phyloP scores from a whole-genome alignment of 495 filamentous ascomycete genomes.

The Tetracladium setigerum region DNA sequence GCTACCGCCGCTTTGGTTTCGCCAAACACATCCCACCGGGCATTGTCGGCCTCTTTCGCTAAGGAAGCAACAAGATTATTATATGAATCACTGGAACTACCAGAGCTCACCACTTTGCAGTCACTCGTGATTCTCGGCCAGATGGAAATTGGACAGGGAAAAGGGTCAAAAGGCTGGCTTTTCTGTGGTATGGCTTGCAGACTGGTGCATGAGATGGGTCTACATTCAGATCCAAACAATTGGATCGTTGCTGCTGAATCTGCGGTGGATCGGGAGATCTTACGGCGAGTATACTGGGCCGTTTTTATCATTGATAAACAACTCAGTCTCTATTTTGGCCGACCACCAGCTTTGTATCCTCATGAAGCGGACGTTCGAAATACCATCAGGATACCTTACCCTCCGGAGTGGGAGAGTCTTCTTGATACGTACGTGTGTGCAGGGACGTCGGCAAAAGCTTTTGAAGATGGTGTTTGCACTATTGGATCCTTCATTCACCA shows the following conservation, averaged over 20 bases:
- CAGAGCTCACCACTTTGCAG: constrained; percentile 27
- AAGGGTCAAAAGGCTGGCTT: constrained; percentile 27
- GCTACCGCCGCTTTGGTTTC: constrained; percentile 23
- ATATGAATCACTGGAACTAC: constrained; percentile 24
- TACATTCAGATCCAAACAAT: constrained; percentile 29
- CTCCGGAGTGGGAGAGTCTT: constrained; percentile 18
- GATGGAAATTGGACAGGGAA: constrained; percentile 24
- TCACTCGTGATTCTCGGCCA: constrained; percentile 26
- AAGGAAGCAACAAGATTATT: constrained; percentile 23
- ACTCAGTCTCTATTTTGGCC: constrained; percentile 27
- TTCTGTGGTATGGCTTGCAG: constrained; percentile 28
- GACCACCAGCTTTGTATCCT: constrained; percentile 27
- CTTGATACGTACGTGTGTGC: constrained; percentile 23
- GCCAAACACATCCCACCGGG: constrained; percentile 15
- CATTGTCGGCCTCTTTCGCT: constrained; percentile 25
- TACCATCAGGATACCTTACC: constrained; percentile 24
- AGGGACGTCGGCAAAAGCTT: constrained; percentile 20
- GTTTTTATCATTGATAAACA: constrained; percentile 27
- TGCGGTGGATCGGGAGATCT: constrained; percentile 24
- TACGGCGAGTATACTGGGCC: constrained; percentile 27
- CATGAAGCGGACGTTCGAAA: constrained; percentile 26
- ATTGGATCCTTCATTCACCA: constrained; percentile 23
- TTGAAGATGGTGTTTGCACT: constrained; percentile 23
- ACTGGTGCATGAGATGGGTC: constrained; percentile 24
- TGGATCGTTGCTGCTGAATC: constrained; percentile 21